A percentile compares a stretch with the other conserved stretches of the same genome.
phyloP scores from a whole-genome alignment of 257 asterid species.

The Misopates orontium region DNA sequence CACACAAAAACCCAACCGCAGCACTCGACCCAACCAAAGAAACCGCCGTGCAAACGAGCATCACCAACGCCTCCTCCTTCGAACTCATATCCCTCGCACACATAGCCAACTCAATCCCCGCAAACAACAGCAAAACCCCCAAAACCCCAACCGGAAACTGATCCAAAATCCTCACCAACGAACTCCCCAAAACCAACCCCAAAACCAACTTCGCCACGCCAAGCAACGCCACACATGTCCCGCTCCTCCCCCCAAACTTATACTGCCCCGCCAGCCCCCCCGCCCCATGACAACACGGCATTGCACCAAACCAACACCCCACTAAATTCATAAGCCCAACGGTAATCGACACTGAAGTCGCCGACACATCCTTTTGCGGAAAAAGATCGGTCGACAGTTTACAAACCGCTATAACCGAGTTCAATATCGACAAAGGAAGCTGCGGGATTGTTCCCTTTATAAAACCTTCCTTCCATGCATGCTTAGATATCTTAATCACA shows the following conservation, averaged over 20 bases:
- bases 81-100: conserved; percentile 63
- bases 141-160: conserved; percentile 68
- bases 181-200: conserved; percentile 61
- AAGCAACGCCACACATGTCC: conserved; percentile 71
- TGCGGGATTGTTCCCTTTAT: conserved; percentile 74
- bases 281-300: conserved; percentile 85
- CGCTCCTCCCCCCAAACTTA: conserved; percentile 82
- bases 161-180: conserved; percentile 53
- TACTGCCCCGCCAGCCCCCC: conserved; percentile 89
- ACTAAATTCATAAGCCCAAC: conserved; percentile 73
- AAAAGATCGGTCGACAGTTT: conserved; percentile 69
- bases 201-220: conserved; percentile 62
- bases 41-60: conserved; percentile 63
- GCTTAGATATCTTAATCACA: conserved; percentile 48
- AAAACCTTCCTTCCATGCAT: conserved; percentile 75
- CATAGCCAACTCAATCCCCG: conserved; percentile 69
- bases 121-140: conserved; percentile 67
- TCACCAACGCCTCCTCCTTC: conserved; percentile 58
- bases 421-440: conserved; percentile 63
- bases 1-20: conserved; percentile 68
- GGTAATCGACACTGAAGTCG: conserved; percentile 62
- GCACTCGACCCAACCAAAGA: conserved; percentile 77
- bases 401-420: conserved; percentile 79
- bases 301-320: conserved; percentile 86
- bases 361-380: conserved; percentile 55